Evolutionary conservation across 2,329 filamentous ascomycete genomes (phyloP), one percentile per base, ranked within the genome.

Genomic region (Monosporascus sp.): DNA sequence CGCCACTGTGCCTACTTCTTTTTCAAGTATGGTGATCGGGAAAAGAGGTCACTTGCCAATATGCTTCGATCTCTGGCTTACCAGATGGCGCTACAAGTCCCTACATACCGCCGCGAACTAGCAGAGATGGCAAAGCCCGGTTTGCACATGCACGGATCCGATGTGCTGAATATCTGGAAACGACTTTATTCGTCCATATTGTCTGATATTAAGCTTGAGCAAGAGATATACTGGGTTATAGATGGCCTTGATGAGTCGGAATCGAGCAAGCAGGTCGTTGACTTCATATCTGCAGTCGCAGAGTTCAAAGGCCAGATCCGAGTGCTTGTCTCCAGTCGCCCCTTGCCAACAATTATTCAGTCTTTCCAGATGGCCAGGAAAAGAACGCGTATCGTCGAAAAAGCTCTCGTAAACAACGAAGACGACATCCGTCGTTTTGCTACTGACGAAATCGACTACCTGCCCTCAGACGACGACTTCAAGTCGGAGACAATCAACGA

Each of bases 371-470:
- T 37, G n/a, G 57, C 54, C n/a, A 51, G 45, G 20, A 53, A 38
- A 17, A 51, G 18, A 26, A n/a, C 51, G 0, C 17, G 24, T 6
- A 18, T 57, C 8, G 22, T 49, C 6, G 49, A 59, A 17, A 51
- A 53, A 14, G 37, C 54, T 3, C 35, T 61, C 14, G 46, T 51
- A 1, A 47, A 58, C 38, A 61, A 55, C 11, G 24, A 37, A 3
- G 47, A 58, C 6, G 59, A 61, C 37, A 61, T 62, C 17, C 47
- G 51, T 2, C 44, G 55, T 5, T 45, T 56, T 8, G 57, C 58
- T 4, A 49, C 55, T 5, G 55, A 54, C 5, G 58, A 62, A 44
- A 57, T 60, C 18, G 53, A 58, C 2, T 55, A 55, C 24, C 49
- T 60, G 5, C 47, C 52, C 5, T 51, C 53, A 0, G 49, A 51